A percentile compares a stretch with the other conserved stretches of the same genome.
Evolutionary conservation across 2,329 filamentous ascomycete species (phyloP).

Genomic region (Pseudogymnoascus sp.): DNA sequence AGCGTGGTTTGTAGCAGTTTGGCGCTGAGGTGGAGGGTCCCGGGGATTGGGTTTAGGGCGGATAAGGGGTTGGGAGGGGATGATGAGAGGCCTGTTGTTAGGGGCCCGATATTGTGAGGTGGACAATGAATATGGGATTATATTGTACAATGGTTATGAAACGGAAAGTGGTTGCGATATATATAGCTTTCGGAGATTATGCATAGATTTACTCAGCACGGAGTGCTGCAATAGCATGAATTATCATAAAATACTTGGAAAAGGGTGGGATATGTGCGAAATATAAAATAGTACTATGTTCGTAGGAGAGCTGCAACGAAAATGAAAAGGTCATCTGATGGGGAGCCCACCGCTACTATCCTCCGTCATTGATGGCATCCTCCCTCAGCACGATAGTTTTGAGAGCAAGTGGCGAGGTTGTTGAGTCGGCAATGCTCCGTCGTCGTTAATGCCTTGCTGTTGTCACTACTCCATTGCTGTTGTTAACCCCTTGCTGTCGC

Average conservation of each 20-base stretch:
- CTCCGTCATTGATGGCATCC: no score
- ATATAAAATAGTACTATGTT: background rate
- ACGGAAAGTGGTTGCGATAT: background rate
- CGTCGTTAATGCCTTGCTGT: no score
- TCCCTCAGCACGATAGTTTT: no score
- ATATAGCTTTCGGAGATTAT: background rate
- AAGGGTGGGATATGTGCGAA: no score
- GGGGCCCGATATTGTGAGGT: background rate
- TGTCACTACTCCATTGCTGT: no score
- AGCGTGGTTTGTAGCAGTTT: conserved; percentile 78
- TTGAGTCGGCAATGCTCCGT: no score
- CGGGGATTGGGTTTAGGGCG: conserved; percentile 30
- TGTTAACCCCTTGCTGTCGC: no score
- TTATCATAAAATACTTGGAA: background rate
- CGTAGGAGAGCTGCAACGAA: no score
- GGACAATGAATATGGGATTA: background rate
- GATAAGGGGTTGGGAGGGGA: conserved; percentile 2
- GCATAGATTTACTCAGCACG: background rate
- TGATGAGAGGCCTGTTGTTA: background rate
- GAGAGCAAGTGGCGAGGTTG: no score
- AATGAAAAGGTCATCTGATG: no score
- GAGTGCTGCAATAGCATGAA: background rate
- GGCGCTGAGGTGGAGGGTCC: conserved; percentile 45
- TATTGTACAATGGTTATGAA: background rate
- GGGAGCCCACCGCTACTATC: no score